Conservation (phyloP, 2,329 filamentous ascomycete genomes). For the Huntiella savannae region DNA sequence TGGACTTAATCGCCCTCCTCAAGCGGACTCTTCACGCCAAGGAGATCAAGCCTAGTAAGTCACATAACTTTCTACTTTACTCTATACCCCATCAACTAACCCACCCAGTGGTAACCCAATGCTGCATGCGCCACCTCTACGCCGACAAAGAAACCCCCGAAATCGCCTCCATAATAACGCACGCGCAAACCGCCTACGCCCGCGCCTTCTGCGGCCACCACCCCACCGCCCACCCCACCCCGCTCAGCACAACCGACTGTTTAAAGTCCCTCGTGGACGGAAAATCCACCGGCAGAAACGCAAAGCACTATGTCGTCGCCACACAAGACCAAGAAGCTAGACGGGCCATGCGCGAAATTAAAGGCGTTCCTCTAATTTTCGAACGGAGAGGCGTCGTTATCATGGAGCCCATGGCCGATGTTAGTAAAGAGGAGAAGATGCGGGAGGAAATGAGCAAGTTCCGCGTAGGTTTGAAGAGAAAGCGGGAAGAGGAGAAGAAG, state of each 20-base stretch:
- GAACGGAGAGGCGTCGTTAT: slow-evolving; percentile 60
- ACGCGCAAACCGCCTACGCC: slow-evolving; percentile 54
- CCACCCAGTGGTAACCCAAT: slow-evolving; percentile 55
- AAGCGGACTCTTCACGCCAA: slow-evolving; percentile 72
- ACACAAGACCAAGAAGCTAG: slow-evolving; percentile 50
- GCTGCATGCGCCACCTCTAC: slow-evolving; percentile 64
- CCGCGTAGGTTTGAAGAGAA: slow-evolving; percentile 43
- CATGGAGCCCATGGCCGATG: slow-evolving; percentile 51
- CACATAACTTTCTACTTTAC: not conserved
- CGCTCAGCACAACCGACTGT: slow-evolving; percentile 51
- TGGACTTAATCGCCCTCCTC: slow-evolving; percentile 63
- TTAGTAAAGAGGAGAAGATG: slow-evolving; percentile 42
- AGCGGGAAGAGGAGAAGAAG: slow-evolving; percentile 21
- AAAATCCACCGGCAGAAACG: slow-evolving; percentile 51
- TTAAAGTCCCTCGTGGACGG: slow-evolving; percentile 59
- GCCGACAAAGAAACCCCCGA: slow-evolving; percentile 35
- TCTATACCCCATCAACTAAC: not conserved
- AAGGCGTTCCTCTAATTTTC: slow-evolving; percentile 60
- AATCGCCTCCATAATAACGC: slow-evolving; percentile 42
- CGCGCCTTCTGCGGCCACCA: slow-evolving; percentile 63
- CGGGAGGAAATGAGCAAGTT: slow-evolving; percentile 59
- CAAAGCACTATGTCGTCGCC: slow-evolving; percentile 61
- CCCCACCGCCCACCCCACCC: slow-evolving; percentile 49
- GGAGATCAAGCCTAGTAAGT: slow-evolving; percentile 54
- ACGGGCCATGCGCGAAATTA: slow-evolving; percentile 42